phyloP scores from a whole-genome alignment of 345 rosid species.

The Pistacia integerrima region DNA sequence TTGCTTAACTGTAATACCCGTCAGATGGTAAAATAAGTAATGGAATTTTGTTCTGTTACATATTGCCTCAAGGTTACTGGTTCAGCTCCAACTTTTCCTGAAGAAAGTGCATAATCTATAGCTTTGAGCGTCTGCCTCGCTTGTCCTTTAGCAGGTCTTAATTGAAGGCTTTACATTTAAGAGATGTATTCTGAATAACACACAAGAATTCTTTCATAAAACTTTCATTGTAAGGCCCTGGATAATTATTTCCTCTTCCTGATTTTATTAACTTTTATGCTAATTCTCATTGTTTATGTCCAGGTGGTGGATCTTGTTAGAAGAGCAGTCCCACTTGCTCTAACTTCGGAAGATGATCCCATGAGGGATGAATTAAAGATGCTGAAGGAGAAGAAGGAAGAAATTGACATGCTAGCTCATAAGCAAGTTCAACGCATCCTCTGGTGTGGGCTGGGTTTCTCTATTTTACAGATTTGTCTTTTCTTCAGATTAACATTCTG shows the following conservation, averaged over 20 bases:
- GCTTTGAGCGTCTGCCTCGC: conserved; percentile 1
- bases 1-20: not conserved
- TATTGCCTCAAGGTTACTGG: not conserved
- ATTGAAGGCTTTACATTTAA: too few species aligned
- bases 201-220: not conserved
- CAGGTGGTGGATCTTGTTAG: conserved; percentile 90
- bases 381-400: conserved; percentile 72
- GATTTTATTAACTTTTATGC: conserved; percentile 3
- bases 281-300: conserved; percentile 4
- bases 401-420: conserved; percentile 86
- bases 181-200: too few species aligned
- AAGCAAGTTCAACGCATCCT: conserved; percentile 81
- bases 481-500: conserved; percentile 93
- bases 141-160: not conserved
- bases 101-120: not conserved
- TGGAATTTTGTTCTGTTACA: not conserved
- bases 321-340: conserved; percentile 76
- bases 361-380: conserved; percentile 62
- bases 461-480: conserved; percentile 61
- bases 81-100: not conserved
- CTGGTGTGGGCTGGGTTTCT: conserved; percentile 68
- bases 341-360: conserved; percentile 68
- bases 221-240: not conserved
- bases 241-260: not conserved
- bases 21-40: not conserved